These are phyloP conservation scores for Agaricus sinodeliciosus DNA, from an alignment of 768 basidiomycete genomes.

Conservation along the genomic window DNA sequence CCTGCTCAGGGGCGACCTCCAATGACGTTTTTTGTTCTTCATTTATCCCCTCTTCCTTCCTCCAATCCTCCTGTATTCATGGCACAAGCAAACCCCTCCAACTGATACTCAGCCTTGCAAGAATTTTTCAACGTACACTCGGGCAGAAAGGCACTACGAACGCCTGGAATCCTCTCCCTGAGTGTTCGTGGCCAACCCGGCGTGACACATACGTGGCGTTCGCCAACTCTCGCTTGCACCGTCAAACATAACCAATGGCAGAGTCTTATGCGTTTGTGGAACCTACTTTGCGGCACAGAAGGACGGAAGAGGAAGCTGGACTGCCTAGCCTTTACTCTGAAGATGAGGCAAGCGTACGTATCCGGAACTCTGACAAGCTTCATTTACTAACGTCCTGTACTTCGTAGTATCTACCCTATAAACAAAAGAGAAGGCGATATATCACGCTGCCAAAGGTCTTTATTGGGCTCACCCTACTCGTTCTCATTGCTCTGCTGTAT, in stretches of 20 bases:
- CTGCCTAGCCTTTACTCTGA: not conserved
- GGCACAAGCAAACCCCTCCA: too few species aligned
- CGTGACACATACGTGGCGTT: slow-evolving; percentile 5
- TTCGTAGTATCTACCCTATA: not conserved
- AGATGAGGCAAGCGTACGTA: not conserved
- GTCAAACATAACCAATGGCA: not conserved
- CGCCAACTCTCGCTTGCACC: not conserved
- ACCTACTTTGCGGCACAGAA: slow-evolving; percentile 5
- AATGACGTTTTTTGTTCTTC: too few species aligned
- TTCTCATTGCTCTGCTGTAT: not conserved
- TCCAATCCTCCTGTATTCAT: too few species aligned
- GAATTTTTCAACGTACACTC: too few species aligned
- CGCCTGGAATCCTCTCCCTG: not conserved
- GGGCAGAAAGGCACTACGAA: not conserved
- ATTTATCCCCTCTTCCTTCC: too few species aligned
- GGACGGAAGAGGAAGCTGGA: slow-evolving; percentile 1
- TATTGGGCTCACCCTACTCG: not conserved
- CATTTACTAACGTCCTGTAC: not conserved
- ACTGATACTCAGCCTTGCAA: too few species aligned
- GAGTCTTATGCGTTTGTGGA: slow-evolving; percentile 1
- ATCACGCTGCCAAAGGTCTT: not conserved
- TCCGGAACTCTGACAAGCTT: not conserved
- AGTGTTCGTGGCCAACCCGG: not conserved
- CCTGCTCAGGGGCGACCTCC: too few species aligned
- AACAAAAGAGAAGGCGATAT: not conserved